Evolutionary conservation across 2,329 filamentous ascomycete species (phyloP), one percentile per base, ranked within the genome.

Genomic region (Trichophyton rubrum): DNA sequence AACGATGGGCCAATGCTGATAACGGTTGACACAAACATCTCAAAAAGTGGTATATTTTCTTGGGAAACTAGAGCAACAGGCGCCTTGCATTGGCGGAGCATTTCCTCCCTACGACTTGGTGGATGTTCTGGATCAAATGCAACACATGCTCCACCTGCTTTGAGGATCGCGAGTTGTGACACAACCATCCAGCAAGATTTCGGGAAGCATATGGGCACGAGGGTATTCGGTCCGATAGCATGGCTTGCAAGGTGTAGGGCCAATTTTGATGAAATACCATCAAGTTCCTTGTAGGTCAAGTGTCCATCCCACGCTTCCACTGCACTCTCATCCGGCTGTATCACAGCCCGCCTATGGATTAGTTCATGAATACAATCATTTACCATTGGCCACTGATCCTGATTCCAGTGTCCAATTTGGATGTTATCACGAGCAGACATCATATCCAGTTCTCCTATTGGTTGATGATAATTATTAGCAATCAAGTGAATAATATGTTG

Each of bases 191-290:
- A 72, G 0, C 83, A 71, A 0, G 86, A 90, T 69, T 93, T 95
- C 20, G 90, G 82, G 82, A 95, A 85, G 55, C 87, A 78, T 51
- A 95, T 81, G 41, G 85, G 85, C 15, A 95, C 77, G 7, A 89
- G 74, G 15, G 82, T 77, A 3, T 84, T 81, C 1, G 78, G 70
- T 1, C 71, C 62, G 0, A 80, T 74, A 0, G 80, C 79, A 0
- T 73, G 68, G 2, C 74, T 66, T 9, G 75, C 66, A 0, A 95
- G 71, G 62, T 78, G 69, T 61, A 79, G 73, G 1, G 86, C 88
- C 58, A 91, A 71, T 35, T 75, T 74, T 65, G 91, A 90, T 0
- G 87, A 83, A 43, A 73, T 73, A 0, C 67, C 66, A 67, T 91
- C 88, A 2, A 96, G 76, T 38, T 85, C 74, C 1, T 66, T 64